Base-by-base conservation (phyloP, 176 grass and related monocot genomes). In the Phragmites australis region DNA sequence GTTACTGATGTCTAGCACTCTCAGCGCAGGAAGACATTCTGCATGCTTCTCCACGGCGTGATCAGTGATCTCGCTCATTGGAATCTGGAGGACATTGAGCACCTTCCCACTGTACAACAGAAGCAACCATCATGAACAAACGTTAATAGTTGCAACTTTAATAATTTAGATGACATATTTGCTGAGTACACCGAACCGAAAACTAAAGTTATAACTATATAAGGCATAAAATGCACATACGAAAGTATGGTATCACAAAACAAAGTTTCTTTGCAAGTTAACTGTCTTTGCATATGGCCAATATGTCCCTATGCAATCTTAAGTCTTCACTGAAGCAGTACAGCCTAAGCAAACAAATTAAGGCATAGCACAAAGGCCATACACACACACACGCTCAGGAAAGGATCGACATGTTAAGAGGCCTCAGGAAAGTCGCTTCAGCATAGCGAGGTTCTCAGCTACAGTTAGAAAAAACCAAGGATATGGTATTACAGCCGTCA, bases 51-150 rank as follows among this genome's bases (percentile, higher is more conserved):
- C 75, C 54, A 89, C 72, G 11, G 37, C 55, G 27, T 70, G 71
- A 47, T 93, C 84, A 43, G 84, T 81, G 12, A 93, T 51, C 19
- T 84, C 81, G 25, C 91, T 87, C 87, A 93, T 82, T 74, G 91
- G 87, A 4, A 93, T 90, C 26, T 82, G 81, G 4, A 90, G 91
- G 37, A 89, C 81, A 78, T 81, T 84, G 2, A 90, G 72, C 70
- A 82, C 54, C 58, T 47, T 85, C 16, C 68, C 76, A 62, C 90
- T 93, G 76, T 64, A 42, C 74, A 76, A 63, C 16, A 52, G 7
- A 69, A 70, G 22, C 17, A 62, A 60, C 1, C 34, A 83, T 39
- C n/a, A n/a, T n/a, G n/a, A n/a, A n/a, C 51, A 22, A 84, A 70
- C 21, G 9, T 48, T 11, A 81, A 15, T 27, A 78, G n/a, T 22